Base-by-base conservation (phyloP, 768 basidiomycete species). In the Suillus paluster region DNA sequence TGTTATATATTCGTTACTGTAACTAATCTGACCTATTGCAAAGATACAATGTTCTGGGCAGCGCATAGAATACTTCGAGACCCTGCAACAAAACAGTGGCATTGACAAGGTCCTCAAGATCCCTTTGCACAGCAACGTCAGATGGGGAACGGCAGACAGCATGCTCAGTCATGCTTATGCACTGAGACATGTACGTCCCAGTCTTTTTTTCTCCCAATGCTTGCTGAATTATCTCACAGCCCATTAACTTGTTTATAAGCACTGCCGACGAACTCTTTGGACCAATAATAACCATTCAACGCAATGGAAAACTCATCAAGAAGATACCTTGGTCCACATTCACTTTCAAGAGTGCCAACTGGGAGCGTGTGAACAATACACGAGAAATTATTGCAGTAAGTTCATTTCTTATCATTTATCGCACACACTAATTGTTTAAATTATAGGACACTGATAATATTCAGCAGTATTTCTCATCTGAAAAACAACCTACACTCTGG, bases 201-300 rank as follows among this genome's bases (percentile, higher is more conserved):
- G 39, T 41, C 15, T 41, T 33, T 21, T n/a, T 17, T 1, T 42
- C 19, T 10, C 5, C 21, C 25, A 34, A 55, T 36, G 25, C 27
- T 17, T 42, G 21, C 56, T 36, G 7, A 58, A 11, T 41, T 50
- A 17, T 45, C 15, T 19, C 21, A 10, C n/a, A 67, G 63, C 21
- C 65, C 2, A 60, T 70, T 34, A 61, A 66, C 15, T 8, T 61
- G 1, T 66, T 68, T 49, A n/a, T 65, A 21, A 66, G 68, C 67
- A 65, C 67, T 0, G 70, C 75, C 0, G 69, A 75, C 57, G 45
- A 67, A 3, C 60, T 68, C 4, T 77, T 63, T 58, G 71, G 73
- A 5, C 70, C 75, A 2, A 75, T 77, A 46, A 77, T 73, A 0
- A 66, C 66, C 2, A 63, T 75, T 11, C 62, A 63, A 7, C 41